phyloP scores from a whole-genome alignment of 352 stramenopile genomes.

The Pythium plurisporium region DNA sequence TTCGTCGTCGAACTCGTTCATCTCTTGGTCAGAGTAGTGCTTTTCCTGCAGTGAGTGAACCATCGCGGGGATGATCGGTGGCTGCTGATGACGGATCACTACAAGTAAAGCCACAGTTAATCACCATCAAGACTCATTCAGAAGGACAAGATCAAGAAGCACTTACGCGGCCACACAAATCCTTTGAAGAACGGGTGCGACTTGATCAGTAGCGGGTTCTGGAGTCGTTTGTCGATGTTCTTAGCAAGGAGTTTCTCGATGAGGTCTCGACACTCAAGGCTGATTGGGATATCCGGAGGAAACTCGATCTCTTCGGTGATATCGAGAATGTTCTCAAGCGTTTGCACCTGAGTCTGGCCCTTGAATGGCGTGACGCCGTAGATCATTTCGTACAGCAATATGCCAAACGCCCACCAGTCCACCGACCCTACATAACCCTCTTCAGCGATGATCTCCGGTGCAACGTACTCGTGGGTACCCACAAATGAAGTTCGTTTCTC shows the following conservation, averaged over 20 bases:
- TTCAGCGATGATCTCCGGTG: slow-evolving; percentile 54
- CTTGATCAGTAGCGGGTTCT: slow-evolving; percentile 90
- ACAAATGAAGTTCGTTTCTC: slow-evolving; percentile 49
- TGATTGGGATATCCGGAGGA: slow-evolving; percentile 49
- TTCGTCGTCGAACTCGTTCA: slow-evolving; percentile 37
- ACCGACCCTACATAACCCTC: slow-evolving; percentile 58
- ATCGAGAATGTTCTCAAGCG: slow-evolving; percentile 47
- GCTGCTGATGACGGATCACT: slow-evolving; percentile 49
- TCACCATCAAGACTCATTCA: background rate
- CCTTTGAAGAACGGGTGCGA: slow-evolving; percentile 89
- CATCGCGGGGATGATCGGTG: slow-evolving; percentile 34
- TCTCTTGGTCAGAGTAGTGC: slow-evolving; percentile 18
- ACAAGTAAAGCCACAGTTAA: background rate
- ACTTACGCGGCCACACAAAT: slow-evolving; percentile 77
- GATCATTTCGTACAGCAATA: slow-evolving; percentile 65
- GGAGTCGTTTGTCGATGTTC: slow-evolving; percentile 53
- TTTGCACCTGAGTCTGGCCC: slow-evolving; percentile 36
- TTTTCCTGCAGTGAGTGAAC: slow-evolving; percentile 35
- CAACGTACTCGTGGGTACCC: slow-evolving; percentile 62
- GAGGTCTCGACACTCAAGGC: slow-evolving; percentile 64
- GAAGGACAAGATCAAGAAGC: background rate
- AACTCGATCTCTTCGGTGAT: slow-evolving; percentile 47
- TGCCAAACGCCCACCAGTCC: slow-evolving; percentile 65
- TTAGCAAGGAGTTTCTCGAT: slow-evolving; percentile 43
- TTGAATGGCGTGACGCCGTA: slow-evolving; percentile 48